Conservation (phyloP, 2,329 filamentous ascomycete genomes). For the Fusarium mangiferae region DNA sequence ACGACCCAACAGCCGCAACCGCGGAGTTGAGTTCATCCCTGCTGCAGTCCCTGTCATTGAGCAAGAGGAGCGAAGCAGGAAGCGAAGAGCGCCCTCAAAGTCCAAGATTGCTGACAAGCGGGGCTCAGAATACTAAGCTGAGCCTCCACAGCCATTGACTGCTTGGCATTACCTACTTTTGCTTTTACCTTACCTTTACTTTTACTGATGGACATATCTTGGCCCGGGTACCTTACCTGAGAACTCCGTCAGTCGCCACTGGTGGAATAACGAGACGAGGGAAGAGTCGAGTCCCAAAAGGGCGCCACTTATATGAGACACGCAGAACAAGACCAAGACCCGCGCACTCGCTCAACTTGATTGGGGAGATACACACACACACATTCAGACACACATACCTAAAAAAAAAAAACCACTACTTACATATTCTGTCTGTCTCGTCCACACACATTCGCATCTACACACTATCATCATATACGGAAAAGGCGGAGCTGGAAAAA, state of each 20-base stretch:
- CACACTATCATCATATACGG: conserved; percentile 26
- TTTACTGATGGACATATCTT: not conserved
- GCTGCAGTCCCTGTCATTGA: conserved; percentile 54
- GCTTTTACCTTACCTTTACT: not conserved
- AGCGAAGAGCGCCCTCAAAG: conserved; percentile 53
- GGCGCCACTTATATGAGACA: conserved; percentile 38
- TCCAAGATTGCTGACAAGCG: conserved; percentile 49
- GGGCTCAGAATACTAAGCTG: conserved; percentile 46
- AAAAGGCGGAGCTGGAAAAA: conserved; percentile 28
- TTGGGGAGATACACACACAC: conserved; percentile 19
- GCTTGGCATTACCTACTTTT: not conserved
- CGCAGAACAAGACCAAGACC: conserved; percentile 13
- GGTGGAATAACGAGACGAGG: conserved; percentile 8
- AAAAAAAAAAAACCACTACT: not conserved
- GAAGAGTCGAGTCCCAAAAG: conserved; percentile 23
- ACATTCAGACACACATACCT: not conserved
- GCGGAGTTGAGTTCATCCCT: conserved; percentile 54
- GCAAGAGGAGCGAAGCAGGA: conserved; percentile 53
- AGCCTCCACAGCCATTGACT: conserved; percentile 3
- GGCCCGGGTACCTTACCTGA: conserved; percentile 41
- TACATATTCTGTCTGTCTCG: conserved; percentile 27
- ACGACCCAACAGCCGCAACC: conserved; percentile 52
- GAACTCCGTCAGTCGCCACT: conserved; percentile 14
- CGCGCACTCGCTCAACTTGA: conserved; percentile 8
- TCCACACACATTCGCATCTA: conserved; percentile 34